Evolutionary conservation across 768 basidiomycete species (phyloP).

Genomic region (Pseudohyphozyma bogoriensis): DNA sequence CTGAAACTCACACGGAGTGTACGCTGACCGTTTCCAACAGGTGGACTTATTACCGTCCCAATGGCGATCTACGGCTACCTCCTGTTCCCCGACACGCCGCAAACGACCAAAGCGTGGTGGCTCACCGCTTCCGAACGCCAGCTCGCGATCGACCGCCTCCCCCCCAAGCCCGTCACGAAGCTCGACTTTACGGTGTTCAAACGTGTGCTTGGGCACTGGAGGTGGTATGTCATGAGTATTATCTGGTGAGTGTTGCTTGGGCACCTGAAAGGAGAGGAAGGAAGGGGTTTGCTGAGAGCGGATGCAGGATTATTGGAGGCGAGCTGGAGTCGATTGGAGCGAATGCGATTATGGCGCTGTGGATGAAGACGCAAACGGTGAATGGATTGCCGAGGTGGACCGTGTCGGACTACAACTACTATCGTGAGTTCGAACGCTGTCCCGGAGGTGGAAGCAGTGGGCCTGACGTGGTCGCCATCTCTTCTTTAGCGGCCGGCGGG

Average conservation of each 20-base stretch:
- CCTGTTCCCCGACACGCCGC: conserved; percentile 61
- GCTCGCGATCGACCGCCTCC: conserved; percentile 29
- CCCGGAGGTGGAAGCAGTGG: no score
- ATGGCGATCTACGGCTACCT: conserved; percentile 32
- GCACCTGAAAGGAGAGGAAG: no score
- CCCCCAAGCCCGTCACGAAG: conserved; percentile 5
- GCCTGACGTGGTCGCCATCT: no score
- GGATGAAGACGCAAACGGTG: no score
- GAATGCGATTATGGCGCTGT: conserved; percentile 8
- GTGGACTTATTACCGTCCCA: conserved; percentile 1
- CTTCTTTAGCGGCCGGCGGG: conserved; percentile 26
- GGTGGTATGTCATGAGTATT: conserved; percentile 6
- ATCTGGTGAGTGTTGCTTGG: conserved; percentile 10
- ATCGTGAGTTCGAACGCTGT: no score
- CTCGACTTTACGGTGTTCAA: conserved; percentile 13
- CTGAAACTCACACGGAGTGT: no score
- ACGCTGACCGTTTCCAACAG: no score
- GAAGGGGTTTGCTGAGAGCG: no score
- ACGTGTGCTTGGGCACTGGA: conserved; percentile 15
- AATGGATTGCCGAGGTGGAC: no score
- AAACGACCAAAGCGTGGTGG: conserved; percentile 56
- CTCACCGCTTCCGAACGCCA: conserved; percentile 45
- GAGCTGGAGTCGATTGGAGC: conserved; percentile 11
- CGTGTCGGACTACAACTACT: conserved; percentile 33
- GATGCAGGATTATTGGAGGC: background rate